Conservation (phyloP, 257 asterid genomes). For the Ajuga chamaepitys region DNA sequence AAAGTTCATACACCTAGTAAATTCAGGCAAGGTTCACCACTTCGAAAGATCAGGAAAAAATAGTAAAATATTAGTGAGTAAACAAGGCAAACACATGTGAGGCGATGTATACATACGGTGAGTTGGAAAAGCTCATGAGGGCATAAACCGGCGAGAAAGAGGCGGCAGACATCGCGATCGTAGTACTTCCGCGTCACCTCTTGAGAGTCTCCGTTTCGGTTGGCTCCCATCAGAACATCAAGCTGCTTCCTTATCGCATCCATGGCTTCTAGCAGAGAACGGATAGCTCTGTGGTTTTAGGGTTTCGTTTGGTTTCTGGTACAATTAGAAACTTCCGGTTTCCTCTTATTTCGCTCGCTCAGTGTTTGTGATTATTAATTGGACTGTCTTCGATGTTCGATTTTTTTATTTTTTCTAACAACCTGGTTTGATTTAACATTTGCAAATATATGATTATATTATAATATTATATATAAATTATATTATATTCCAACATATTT, state of each 20-base stretch:
- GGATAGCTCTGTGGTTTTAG: background rate
- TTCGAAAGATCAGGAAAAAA: background rate
- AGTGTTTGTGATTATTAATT: too few relatives aligned
- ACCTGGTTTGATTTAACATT: too few relatives aligned
- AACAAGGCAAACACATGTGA: background rate
- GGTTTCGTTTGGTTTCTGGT: background rate
- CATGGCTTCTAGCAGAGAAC: conserved; percentile 26
- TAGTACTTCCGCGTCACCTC: conserved; percentile 81
- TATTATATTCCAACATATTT: too few relatives aligned
- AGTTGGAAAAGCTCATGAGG: conserved; percentile 94
- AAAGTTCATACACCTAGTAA: too few relatives aligned
- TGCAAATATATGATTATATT: too few relatives aligned
- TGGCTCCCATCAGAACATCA: conserved; percentile 89
- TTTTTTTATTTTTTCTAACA: too few relatives aligned
- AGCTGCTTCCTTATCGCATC: conserved; percentile 91
- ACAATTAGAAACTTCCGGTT: background rate
- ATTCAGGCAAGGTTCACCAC: background rate
- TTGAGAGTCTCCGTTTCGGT: conserved; percentile 74
- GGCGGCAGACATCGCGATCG: conserved; percentile 95
- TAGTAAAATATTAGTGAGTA: background rate
- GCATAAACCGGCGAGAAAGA: conserved; percentile 84
- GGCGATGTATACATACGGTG: conserved; percentile 39
- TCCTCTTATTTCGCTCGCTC: too few relatives aligned
- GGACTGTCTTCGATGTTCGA: too few relatives aligned
- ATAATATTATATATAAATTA: too few relatives aligned